Conservation (phyloP, 148 eudicot genomes). For the Silene uniflora region DNA sequence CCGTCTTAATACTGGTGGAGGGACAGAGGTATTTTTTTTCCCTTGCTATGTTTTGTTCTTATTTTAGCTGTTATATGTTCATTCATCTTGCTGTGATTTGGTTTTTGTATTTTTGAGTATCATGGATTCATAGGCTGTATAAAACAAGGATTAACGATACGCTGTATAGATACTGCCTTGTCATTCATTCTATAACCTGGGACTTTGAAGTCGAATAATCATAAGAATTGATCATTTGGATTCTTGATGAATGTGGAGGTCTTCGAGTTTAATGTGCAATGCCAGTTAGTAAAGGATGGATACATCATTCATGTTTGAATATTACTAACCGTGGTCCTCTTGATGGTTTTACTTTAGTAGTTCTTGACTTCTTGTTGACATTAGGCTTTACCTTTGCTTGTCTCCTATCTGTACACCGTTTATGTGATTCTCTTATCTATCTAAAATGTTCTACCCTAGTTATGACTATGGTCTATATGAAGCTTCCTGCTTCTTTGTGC, state of each 20-base stretch:
- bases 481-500: background rate
- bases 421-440: background rate
- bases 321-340: background rate
- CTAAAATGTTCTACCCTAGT: background rate
- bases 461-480: background rate
- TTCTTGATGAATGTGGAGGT: background rate
- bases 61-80: background rate
- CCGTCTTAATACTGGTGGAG: slow-evolving; percentile 96
- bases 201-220: background rate
- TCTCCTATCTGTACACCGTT: background rate
- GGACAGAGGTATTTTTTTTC: slow-evolving; percentile 70
- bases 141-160: background rate
- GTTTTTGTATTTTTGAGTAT: background rate
- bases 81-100: background rate
- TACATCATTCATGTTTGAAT: background rate
- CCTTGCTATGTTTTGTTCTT: slow-evolving; percentile 4
- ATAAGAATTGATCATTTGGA: background rate
- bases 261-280: background rate
- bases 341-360: background rate
- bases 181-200: background rate
- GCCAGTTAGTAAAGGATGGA: background rate
- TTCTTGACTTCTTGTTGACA: too few species aligned
- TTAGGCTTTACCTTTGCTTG: background rate
- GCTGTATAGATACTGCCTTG: background rate
- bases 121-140: background rate